Evolutionary conservation across 169 alveolate species (phyloP), one percentile per base, ranked within the genome.

Genomic region (Cryptosporidium meleagridis): DNA sequence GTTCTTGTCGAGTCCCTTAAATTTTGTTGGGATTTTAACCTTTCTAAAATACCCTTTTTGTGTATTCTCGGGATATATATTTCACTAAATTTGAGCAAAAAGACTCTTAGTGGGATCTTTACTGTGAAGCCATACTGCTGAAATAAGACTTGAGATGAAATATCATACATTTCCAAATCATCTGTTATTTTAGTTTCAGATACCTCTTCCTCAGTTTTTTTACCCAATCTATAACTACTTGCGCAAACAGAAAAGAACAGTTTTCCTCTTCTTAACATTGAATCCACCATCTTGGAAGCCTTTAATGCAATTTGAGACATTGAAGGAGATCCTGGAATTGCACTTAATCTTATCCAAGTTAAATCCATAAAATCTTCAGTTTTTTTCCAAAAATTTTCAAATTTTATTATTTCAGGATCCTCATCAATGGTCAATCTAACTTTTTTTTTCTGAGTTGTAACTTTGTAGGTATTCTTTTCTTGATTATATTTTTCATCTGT

Each of bases 241-340:
- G 80, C 59, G 62, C 89, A 80, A 62, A 80, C 35, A 3, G 62
- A 31, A 39, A 62, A 80, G 35, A 59, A 62, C 0, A 62, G 35
- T n/a, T 80, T 65, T n/a, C 75, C 69, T 21, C 59, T 65, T 62
- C 39, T 80, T 67, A 80, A 33, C 33, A 44, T 41, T 62, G 52
- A 58, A 58, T 65, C 51, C 41, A 80, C 23, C 65, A 80, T 39
- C 26, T 45, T 33, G 14, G 80, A 37, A 31, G 89, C 23, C 29
- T 59, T 80, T 3, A 62, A 2, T 29, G 89, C 89, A 45, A 80
- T 62, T 80, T 80, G 89, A 21, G 89, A 80, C 80, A 65, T 62
- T 39, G 89, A 80, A 23, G 89, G 89, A 9, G 80, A 80, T 10
- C 89, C 89, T 26, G 89, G 89, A 31, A 80, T 62, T 65, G 89